Evolutionary conservation across 106 monocot species (phyloP).

Genomic region (Dioscorea dumetorum): DNA sequence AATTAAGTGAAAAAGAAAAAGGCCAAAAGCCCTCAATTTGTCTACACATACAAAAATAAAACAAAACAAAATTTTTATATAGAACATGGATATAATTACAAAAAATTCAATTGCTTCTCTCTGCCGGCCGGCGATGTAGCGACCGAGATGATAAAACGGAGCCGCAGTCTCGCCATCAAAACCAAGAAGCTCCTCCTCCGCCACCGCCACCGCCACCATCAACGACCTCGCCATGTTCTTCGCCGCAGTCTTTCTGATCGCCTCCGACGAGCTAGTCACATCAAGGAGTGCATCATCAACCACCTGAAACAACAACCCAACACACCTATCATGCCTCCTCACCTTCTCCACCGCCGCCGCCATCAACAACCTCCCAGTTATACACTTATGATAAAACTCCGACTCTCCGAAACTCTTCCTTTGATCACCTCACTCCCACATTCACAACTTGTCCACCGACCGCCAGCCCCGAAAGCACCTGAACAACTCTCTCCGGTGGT

Average conservation of each 20-base stretch:
- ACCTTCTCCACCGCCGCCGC: not conserved
- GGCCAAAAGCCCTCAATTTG: too few relatives aligned
- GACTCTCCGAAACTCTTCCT: not conserved
- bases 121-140: not conserved
- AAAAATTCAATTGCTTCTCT: not conserved
- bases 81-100: too few relatives aligned
- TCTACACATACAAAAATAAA: too few relatives aligned
- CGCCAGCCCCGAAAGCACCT: slow-evolving; percentile 1
- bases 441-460: slow-evolving; percentile 1
- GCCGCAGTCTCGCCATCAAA: not conserved
- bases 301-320: slow-evolving; percentile 7
- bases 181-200: not conserved
- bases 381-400: slow-evolving; percentile 1
- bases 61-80: too few relatives aligned
- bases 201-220: too few relatives aligned
- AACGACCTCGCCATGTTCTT: not conserved
- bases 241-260: not conserved
- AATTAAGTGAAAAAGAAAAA: too few relatives aligned
- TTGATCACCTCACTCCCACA: not conserved
- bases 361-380: not conserved
- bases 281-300: slow-evolving; percentile 9
- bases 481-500: not conserved
- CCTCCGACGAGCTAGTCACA: not conserved
- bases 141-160: not conserved
- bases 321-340: not conserved